These are phyloP conservation scores for Diaporthe sp. DNA, from an alignment of 2,329 filamentous ascomycete species.

Conservation along the genomic window DNA sequence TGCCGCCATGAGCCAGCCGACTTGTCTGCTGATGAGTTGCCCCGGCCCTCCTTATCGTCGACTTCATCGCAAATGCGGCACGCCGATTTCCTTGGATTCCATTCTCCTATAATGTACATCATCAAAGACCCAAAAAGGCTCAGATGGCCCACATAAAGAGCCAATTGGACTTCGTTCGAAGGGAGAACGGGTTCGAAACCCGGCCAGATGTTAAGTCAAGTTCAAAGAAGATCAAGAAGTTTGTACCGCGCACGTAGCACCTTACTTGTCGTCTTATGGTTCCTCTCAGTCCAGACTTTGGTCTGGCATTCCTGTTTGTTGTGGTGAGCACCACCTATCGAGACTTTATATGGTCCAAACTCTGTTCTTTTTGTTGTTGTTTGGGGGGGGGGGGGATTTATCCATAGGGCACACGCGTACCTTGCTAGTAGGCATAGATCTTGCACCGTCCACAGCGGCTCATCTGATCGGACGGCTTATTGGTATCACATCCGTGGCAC, in stretches of 20 bases:
- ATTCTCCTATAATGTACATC: background rate
- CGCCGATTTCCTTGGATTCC: background rate
- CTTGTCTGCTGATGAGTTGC: too few species aligned
- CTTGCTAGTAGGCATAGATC: conserved; percentile 19
- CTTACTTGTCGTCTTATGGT: conserved; percentile 40
- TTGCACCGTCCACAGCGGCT: conserved; percentile 24
- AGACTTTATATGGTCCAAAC: background rate
- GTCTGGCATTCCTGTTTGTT: conserved; percentile 36
- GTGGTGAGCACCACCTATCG: background rate
- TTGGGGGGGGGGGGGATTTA: background rate
- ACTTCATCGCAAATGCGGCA: background rate
- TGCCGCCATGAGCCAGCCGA: background rate
- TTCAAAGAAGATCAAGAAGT: conserved; percentile 36
- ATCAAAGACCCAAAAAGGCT: background rate
- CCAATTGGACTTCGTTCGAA: background rate
- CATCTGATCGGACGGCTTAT: background rate
- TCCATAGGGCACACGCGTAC: background rate
- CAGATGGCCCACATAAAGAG: background rate
- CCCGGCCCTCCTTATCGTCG: background rate
- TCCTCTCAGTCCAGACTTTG: conserved; percentile 38
- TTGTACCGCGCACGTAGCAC: conserved; percentile 35
- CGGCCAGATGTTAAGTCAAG: conserved; percentile 32
- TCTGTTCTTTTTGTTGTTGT: too few species aligned
- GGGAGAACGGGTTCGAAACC: too few species aligned
- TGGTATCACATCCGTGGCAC: conserved; percentile 20